These are phyloP conservation scores for Salix purpurea DNA, from an alignment of 345 rosid species.

Conservation along the genomic window DNA sequence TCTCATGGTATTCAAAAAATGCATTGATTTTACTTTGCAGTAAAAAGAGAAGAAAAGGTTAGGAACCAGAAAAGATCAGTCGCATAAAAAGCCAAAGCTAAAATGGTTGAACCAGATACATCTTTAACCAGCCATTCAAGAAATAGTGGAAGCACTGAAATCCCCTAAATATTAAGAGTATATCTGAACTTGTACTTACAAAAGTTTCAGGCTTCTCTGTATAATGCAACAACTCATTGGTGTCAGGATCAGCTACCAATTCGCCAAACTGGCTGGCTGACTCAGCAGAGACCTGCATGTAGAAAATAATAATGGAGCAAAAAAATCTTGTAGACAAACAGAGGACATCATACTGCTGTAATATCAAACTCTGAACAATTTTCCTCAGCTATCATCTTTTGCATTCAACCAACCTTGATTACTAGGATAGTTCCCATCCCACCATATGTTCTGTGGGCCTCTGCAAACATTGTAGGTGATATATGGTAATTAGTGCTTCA, in stretches of 20 bases:
- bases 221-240: slow-evolving; percentile 78
- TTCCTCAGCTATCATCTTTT: background rate
- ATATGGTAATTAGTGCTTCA: slow-evolving; percentile 7
- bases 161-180: background rate
- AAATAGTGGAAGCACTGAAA: background rate
- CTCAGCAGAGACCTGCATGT: slow-evolving; percentile 75
- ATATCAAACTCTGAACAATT: background rate
- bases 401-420: slow-evolving; percentile 51
- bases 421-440: slow-evolving; percentile 87
- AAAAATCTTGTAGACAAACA: background rate
- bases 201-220: slow-evolving; percentile 92
- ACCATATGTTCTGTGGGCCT: slow-evolving; percentile 65
- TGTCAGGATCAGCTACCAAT: slow-evolving; percentile 72
- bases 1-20: too few relatives aligned
- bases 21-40: background rate
- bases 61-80: background rate
- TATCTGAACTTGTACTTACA: slow-evolving; percentile 37
- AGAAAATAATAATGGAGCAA: background rate
- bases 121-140: slow-evolving; percentile 4
- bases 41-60: background rate
- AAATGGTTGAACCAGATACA: background rate
- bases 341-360: background rate
- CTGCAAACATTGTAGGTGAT: slow-evolving; percentile 23
- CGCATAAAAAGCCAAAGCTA: background rate
- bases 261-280: slow-evolving; percentile 83